These are phyloP conservation scores for Marasmius fiardii DNA, from an alignment of 1,284 basidiomycete genomes.

Conservation along the genomic window DNA sequence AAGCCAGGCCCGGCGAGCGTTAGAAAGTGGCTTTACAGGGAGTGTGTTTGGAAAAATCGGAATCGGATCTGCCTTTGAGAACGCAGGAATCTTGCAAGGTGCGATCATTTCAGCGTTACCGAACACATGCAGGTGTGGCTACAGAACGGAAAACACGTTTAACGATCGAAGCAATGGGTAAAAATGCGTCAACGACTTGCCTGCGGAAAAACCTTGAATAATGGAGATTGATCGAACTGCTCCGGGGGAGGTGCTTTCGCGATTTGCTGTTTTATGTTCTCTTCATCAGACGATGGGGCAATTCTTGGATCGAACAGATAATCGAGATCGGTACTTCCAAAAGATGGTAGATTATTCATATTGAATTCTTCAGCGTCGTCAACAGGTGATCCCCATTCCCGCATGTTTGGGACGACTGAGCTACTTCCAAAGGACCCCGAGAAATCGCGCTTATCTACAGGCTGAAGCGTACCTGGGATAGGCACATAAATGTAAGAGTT, in stretches of 20 bases:
- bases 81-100: conserved; percentile 18
- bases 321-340: conserved; percentile 27
- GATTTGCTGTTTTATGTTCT: too few relatives aligned
- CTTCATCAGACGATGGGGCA: background rate
- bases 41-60: conserved; percentile 41
- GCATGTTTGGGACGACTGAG: conserved; percentile 9
- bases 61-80: conserved; percentile 22
- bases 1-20: conserved; percentile 52
- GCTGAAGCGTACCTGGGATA: background rate
- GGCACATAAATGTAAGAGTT: background rate
- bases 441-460: background rate
- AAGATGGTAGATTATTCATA: conserved; percentile 39
- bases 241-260: background rate
- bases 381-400: conserved; percentile 34
- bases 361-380: conserved; percentile 29
- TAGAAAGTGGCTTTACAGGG: conserved; percentile 26
- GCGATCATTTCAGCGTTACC: conserved; percentile 13
- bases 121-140: conserved; percentile 36
- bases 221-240: background rate
- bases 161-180: background rate
- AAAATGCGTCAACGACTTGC: conserved; percentile 20
- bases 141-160: background rate
- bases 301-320: conserved; percentile 2
- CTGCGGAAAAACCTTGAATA: conserved; percentile 15
- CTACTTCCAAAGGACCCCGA: background rate